phyloP scores from a whole-genome alignment of 192 early-diverging fungal genomes.

The Linnemannia zychae region DNA sequence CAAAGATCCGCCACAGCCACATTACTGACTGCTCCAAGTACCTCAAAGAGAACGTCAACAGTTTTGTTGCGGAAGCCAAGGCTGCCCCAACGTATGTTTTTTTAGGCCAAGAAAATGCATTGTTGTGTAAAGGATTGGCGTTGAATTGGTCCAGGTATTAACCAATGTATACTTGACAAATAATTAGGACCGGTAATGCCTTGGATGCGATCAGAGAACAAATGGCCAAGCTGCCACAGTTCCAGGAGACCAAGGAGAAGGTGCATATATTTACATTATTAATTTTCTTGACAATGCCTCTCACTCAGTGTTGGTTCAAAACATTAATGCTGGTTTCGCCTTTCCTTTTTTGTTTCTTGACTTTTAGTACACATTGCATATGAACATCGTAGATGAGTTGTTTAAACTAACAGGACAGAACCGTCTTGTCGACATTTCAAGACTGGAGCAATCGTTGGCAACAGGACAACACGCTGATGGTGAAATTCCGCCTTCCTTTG shows the following conservation, averaged over 20 bases:
- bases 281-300: background rate
- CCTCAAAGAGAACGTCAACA: constrained; percentile 78
- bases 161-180: background rate
- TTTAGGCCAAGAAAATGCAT: background rate
- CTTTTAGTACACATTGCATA: constrained; percentile 67
- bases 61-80: constrained; percentile 69
- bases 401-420: constrained; percentile 77
- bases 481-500: constrained; percentile 70
- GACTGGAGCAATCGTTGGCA: constrained; percentile 80
- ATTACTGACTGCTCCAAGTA: constrained; percentile 85
- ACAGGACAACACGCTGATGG: constrained; percentile 84
- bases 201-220: constrained; percentile 90
- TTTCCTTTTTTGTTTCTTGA: background rate
- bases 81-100: background rate
- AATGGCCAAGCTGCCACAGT: constrained; percentile 87
- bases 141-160: constrained; percentile 11
- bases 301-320: too few relatives aligned
- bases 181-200: constrained; percentile 59
- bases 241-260: constrained; percentile 73
- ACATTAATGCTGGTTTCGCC: background rate
- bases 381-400: constrained; percentile 87
- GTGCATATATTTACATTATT: constrained; percentile 11
- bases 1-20: constrained; percentile 83
- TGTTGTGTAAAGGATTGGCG: background rate
- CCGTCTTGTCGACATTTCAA: constrained; percentile 75